Evolutionary conservation across 2,329 filamentous ascomycete genomes (phyloP).

Genomic region (Claviceps maximensis): DNA sequence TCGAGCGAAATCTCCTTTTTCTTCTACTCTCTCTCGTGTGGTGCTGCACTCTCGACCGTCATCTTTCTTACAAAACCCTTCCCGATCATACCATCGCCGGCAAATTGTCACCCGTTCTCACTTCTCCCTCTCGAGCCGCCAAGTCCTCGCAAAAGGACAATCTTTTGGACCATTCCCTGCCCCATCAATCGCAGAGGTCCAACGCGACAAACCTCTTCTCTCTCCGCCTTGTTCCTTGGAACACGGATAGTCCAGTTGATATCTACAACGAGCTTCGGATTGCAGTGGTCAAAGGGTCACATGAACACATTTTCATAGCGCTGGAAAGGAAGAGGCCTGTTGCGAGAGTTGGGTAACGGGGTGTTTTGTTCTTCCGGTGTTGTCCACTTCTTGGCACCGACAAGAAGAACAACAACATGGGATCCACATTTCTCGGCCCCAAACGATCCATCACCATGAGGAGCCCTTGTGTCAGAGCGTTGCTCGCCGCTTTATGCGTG

Average conservation of each 20-base stretch:
- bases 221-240: neutral
- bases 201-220: neutral
- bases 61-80: too few relatives aligned
- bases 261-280: neutral
- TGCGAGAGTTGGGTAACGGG: neutral
- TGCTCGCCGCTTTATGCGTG: slow-evolving; percentile 29
- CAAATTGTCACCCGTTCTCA: neutral
- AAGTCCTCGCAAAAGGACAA: neutral
- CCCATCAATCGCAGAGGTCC: neutral
- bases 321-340: neutral
- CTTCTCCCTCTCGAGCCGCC: neutral
- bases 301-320: neutral
- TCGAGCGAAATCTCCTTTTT: neutral
- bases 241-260: neutral
- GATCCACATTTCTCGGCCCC: slow-evolving; percentile 24
- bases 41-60: neutral
- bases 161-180: neutral
- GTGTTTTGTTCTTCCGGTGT: neutral
- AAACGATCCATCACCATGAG: slow-evolving; percentile 33
- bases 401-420: slow-evolving; percentile 13
- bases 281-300: neutral
- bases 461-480: slow-evolving; percentile 32
- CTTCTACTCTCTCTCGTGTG: too few relatives aligned
- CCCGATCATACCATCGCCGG: neutral
- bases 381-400: neutral